phyloP scores from a whole-genome alignment of 2,329 filamentous ascomycete genomes.

The Aspergillus flavus region DNA sequence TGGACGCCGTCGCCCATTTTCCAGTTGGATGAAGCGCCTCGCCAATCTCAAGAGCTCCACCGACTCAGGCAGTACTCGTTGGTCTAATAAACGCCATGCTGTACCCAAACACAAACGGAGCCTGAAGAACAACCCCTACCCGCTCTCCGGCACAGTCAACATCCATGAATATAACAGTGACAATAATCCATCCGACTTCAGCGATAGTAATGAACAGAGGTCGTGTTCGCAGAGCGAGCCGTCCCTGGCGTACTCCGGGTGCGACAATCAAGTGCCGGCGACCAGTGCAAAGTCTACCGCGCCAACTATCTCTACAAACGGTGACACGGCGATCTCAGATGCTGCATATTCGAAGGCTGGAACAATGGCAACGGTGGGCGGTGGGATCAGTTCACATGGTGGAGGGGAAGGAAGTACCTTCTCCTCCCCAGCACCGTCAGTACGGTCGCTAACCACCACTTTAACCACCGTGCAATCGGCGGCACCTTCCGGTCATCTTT shows the following conservation, averaged over 20 bases:
- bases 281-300: constrained; percentile 73
- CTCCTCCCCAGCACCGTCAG: constrained; percentile 66
- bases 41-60: constrained; percentile 80
- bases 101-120: constrained; percentile 53
- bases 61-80: constrained; percentile 47
- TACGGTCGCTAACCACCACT: constrained; percentile 66
- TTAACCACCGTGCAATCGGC: constrained; percentile 68
- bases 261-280: constrained; percentile 61
- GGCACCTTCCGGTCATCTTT: constrained; percentile 53
- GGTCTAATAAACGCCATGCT: constrained; percentile 42
- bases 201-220: constrained; percentile 51
- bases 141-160: constrained; percentile 69
- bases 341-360: constrained; percentile 78
- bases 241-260: constrained; percentile 64
- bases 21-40: constrained; percentile 92
- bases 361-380: constrained; percentile 66
- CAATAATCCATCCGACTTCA: constrained; percentile 53
- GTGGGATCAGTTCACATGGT: constrained; percentile 64
- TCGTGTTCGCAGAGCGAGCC: constrained; percentile 61
- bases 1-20: constrained; percentile 80
- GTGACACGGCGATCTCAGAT: constrained; percentile 73
- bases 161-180: constrained; percentile 46
- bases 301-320: constrained; percentile 81
- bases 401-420: constrained; percentile 70
- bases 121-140: constrained; percentile 85